Evolutionary conservation across 371 early-diverging fungal species (phyloP), one percentile per base, ranked within the genome.

Genomic region (Mucor circinelloides): DNA sequence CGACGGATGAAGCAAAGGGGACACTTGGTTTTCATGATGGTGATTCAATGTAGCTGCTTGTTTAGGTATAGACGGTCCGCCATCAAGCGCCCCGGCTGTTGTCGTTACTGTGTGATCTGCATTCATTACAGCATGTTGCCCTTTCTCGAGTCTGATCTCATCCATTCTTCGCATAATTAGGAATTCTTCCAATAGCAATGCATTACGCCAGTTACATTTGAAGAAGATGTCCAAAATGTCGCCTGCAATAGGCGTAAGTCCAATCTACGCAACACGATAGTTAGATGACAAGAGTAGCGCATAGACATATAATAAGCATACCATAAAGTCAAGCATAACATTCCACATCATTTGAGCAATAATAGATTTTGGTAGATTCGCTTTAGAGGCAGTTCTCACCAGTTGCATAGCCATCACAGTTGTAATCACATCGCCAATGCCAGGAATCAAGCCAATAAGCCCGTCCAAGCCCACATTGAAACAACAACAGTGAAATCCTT

Each of bases 141-240:
- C 74, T 50, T 71, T 63, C 58, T 82, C 82, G 9, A 58, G 61
- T 48, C 77, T 57, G 28, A 79, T 50, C 58, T 79, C 77, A 52
- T 83, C 84, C 9, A 75, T 67, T 61, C 78, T 65, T 44, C 84
- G 69, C 17, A 69, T 31, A 46, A 82, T 69, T 8, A 86, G 59
- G 38, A 69, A 82, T 38, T 81, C 77, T 60, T 86, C 81, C 40
- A 86, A 66, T 4, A 86, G 44, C 27, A 71, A 28, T 13, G 81
- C 75, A 66, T 86, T 86, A 30, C 79, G 72, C 67, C 72, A 74
- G 52, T 86, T 86, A 34, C 78, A 74, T 68, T 83, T 83, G 48
- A 74, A 82, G n/a, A 84, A 48, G 17, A 77, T 69, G 62, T 86
- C 86, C 42, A 81, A 36, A 13, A 86, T 55, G 63, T 86, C 86